Evolutionary conservation across 257 asterid species (phyloP).

Genomic region (Ophiorrhiza pumila): DNA sequence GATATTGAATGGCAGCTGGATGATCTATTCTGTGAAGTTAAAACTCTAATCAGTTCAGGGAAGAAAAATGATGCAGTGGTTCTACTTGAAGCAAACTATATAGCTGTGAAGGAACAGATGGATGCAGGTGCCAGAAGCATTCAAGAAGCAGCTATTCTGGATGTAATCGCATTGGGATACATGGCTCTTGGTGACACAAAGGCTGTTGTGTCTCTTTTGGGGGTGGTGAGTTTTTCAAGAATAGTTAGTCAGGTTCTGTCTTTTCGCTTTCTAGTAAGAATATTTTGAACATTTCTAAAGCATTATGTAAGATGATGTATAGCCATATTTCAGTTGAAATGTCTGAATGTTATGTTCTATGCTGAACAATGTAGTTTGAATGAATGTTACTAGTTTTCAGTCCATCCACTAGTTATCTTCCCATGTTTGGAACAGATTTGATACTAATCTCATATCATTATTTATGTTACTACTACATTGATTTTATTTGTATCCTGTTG

Average conservation of each 20-base stretch:
- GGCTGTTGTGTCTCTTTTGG: slow-evolving; percentile 52
- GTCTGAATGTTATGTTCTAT: not conserved
- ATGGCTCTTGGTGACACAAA: slow-evolving; percentile 63
- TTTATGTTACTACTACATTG: not conserved
- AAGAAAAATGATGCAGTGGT: slow-evolving; percentile 63
- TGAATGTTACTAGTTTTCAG: not conserved
- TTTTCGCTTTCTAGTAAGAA: not conserved
- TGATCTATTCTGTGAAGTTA: slow-evolving; percentile 65
- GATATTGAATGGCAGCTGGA: slow-evolving; percentile 66
- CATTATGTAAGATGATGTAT: not conserved
- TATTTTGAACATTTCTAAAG: not conserved
- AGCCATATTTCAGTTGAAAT: not conserved
- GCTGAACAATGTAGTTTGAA: not conserved
- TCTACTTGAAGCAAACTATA: slow-evolving; percentile 79
- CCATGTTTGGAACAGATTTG: not conserved
- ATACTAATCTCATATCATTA: not conserved
- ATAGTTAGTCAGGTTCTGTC: slow-evolving; percentile 13
- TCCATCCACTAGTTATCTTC: not conserved
- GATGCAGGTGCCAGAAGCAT: slow-evolving; percentile 60
- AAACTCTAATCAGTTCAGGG: slow-evolving; percentile 56
- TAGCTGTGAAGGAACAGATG: slow-evolving; percentile 64
- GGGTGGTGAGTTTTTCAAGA: slow-evolving; percentile 52
- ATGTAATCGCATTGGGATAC: slow-evolving; percentile 78
- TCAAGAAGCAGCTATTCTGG: slow-evolving; percentile 87
- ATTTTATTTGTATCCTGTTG: slow-evolving; percentile 12